Base-by-base conservation (phyloP, 331 rosid species). In the Stylosanthes scabra region DNA sequence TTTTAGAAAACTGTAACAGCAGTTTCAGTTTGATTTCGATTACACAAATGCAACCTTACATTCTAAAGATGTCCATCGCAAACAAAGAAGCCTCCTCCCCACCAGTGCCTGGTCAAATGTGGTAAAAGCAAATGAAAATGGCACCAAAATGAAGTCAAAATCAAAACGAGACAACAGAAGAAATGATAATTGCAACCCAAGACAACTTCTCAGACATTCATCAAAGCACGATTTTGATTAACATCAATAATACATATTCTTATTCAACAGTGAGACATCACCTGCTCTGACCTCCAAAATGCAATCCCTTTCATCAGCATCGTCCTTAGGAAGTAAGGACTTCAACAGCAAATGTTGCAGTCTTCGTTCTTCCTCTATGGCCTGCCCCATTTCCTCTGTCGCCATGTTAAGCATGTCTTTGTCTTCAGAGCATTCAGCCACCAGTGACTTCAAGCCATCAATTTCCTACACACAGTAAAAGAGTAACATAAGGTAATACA, bases 241-340 rank as follows among this genome's bases (percentile, higher is more conserved):
- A 28, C 46, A 37, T 47, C 46, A 51, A 56, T 25, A 27, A 52
- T 49, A 62, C 39, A 55, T 46, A 67, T 71, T 79, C 50, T 71
- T 74, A 66, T 76, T 65, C 59, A 63, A 70, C 45, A 44, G 45
- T 46, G 63, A 74, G 52, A 52, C 20, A 15, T 67, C 82, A 89
- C 98, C 98, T 89, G 97, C 97, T 85, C 98, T 86, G 66, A 93
- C 97, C 88, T 93, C 98, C 86, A 91, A 82, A 73, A 91, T 91
- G 87, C 88, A 89, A 81, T 89, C 96, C 84, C 97, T 91, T 83
- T 89, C 97, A 83, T 93, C 92, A 54, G 98, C 97, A 76, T 91
- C 98, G 50, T 93, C 98, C 82, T 85, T 89, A 28, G 96, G 97
- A 84, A 93, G 98, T 56, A 93, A 83, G n/a, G 87, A 86, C 78